Conservation (phyloP, 768 basidiomycete species). For the Trametes cingulata region DNA sequence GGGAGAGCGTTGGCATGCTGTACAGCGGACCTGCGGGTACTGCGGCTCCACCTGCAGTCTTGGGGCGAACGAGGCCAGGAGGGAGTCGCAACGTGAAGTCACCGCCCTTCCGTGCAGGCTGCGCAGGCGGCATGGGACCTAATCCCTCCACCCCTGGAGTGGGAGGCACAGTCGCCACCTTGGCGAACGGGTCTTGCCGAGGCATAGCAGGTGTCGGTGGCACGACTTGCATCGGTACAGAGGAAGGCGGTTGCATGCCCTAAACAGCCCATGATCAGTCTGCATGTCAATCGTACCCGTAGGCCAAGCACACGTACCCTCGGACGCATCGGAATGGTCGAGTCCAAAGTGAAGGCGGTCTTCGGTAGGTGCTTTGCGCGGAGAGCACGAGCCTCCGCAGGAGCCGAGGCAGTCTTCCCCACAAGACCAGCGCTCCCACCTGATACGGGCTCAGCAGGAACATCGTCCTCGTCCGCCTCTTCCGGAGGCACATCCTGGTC, state of each 20-base stretch:
- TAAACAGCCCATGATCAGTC: neutral
- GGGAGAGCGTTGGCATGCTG: conserved; percentile 21
- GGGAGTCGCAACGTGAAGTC: conserved; percentile 14
- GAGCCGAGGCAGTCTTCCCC: conserved; percentile 21
- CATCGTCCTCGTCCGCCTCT: conserved; percentile 53
- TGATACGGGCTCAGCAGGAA: conserved; percentile 16
- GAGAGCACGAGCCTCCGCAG: conserved; percentile 35
- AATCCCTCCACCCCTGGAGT: neutral
- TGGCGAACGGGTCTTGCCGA: conserved; percentile 9
- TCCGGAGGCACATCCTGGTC: conserved; percentile 50
- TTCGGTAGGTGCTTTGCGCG: conserved; percentile 62
- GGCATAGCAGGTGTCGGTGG: conserved; percentile 21
- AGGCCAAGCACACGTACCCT: conserved; percentile 10
- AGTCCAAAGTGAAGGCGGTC: conserved; percentile 60
- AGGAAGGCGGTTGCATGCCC: conserved; percentile 1
- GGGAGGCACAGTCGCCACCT: neutral
- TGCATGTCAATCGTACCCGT: neutral
- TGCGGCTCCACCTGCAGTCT: neutral
- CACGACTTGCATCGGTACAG: conserved; percentile 5
- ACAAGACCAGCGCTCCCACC: neutral
- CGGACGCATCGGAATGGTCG: conserved; percentile 33
- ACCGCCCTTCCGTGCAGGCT: neutral
- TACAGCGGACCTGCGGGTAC: conserved; percentile 9
- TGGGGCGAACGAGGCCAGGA: neutral
- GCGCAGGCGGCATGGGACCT: neutral